These are phyloP conservation scores for Alternaria conjuncta DNA, from an alignment of 2,329 filamentous ascomycete species.

Conservation along the genomic window DNA sequence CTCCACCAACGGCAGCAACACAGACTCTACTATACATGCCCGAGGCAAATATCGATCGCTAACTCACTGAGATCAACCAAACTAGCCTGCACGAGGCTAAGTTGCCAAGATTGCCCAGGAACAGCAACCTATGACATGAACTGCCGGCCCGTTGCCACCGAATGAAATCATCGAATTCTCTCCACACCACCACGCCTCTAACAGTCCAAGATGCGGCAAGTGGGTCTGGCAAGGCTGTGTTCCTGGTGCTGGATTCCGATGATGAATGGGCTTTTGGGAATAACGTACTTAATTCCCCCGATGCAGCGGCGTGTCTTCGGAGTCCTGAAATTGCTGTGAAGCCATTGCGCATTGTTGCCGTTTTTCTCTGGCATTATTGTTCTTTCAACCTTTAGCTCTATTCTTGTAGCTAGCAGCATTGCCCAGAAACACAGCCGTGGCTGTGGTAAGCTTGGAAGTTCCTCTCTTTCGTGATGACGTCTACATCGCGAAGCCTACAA, in stretches of 20 bases:
- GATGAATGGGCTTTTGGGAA: not conserved
- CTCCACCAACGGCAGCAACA: not conserved
- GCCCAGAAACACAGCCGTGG: not conserved
- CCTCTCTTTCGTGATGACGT: slow-evolving; percentile 11
- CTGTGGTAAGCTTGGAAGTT: not conserved
- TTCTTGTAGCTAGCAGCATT: not conserved
- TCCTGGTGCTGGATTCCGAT: not conserved
- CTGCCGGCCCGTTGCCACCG: not conserved
- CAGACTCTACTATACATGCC: not conserved
- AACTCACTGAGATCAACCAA: not conserved
- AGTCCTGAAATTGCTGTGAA: not conserved
- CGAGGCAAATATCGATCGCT: not conserved
- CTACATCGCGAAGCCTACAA: slow-evolving; percentile 20
- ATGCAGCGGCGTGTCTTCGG: not conserved
- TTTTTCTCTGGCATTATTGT: not conserved
- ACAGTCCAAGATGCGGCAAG: slow-evolving; percentile 2
- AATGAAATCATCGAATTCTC: slow-evolving; percentile 5
- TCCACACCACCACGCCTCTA: not conserved
- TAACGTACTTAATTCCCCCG: slow-evolving; percentile 1
- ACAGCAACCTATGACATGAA: slow-evolving; percentile 6
- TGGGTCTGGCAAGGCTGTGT: slow-evolving; percentile 19
- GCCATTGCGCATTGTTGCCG: not conserved
- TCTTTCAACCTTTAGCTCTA: not conserved
- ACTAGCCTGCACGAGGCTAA: slow-evolving; percentile 2
- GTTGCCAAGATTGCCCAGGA: slow-evolving; percentile 10